Evolutionary conservation across 2,329 filamentous ascomycete genomes (phyloP), one percentile per base, ranked within the genome.

Genomic region (Beauveria sp.): DNA sequence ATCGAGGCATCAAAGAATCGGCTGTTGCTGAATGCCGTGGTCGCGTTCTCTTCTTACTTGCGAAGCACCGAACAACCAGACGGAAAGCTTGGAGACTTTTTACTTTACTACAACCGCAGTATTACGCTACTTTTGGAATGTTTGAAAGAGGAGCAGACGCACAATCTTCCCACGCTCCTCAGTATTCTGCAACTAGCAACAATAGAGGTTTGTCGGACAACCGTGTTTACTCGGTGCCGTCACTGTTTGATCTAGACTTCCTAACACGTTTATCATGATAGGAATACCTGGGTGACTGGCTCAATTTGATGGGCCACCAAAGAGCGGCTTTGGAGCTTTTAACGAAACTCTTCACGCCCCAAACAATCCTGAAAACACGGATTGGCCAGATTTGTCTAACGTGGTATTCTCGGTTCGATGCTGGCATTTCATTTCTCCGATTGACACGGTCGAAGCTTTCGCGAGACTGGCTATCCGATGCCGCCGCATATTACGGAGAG

Each of bases 201-300:
- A 3, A 94, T 97, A 61, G 94, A 99, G 84, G 92, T 96, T 79
- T 69, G 78, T 55, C 65, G 12, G n/a, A 14, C 20, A 41, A 7
- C 2, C 28, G 6, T 50, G 5, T n/a, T 20, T 37, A 12, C 18
- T 50, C 16, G 2, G 40, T 10, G 7, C 22, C 2, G 1, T 26
- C 40, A 14, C 10, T n/a, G 10, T 30, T 12, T 20, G 6, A 41
- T 28, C 1, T 12, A 26, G 5, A 22, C 18, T 5, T 18, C 14
- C 43, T 46, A 53, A 34, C 61, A 22, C n/a, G 20, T 43, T 48
- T 26, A n/a, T 16, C 9, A 34, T 40, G 24, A 16, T 20, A 96
- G 91, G 94, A 97, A 75, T 96, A 92, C 68, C 81, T 97, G 51
- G 94, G 94, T 14, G 94, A 99, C 71, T 97, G 92, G 92, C 85